Evolutionary conservation across 768 basidiomycete genomes (phyloP).

Genomic region (Strobilomyces dryophilus): DNA sequence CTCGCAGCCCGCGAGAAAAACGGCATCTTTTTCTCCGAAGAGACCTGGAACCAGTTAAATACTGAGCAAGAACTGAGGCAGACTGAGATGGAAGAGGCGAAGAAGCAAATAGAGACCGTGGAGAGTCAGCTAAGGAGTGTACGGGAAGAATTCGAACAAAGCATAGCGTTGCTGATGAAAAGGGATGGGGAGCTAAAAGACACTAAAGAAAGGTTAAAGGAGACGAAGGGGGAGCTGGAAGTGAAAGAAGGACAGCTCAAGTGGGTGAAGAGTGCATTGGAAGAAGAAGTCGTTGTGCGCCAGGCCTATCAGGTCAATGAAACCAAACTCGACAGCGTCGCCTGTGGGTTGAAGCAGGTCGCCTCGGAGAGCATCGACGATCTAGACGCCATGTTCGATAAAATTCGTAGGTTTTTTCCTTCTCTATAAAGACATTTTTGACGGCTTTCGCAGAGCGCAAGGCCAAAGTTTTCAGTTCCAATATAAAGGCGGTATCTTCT

Average conservation of each 20-base stretch:
- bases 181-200: constrained; percentile 72
- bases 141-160: constrained; percentile 89
- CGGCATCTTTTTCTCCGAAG: constrained; percentile 90
- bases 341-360: constrained; percentile 59
- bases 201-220: constrained; percentile 52
- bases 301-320: constrained; percentile 79
- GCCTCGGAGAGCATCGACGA: constrained; percentile 69
- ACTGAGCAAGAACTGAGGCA: constrained; percentile 72
- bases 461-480: constrained; percentile 54
- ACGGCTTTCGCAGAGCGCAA: constrained; percentile 60
- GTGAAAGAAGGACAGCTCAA: constrained; percentile 56
- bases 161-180: constrained; percentile 69
- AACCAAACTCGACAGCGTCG: constrained; percentile 63
- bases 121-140: constrained; percentile 76
- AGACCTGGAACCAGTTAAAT: constrained; percentile 82
- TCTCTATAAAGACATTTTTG: neutral
- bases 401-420: constrained; percentile 59
- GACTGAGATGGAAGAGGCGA: constrained; percentile 79
- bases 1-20: constrained; percentile 93
- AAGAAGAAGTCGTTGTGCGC: constrained; percentile 77
- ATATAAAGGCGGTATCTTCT: constrained; percentile 58
- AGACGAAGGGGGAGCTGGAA: constrained; percentile 48
- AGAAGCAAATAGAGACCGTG: constrained; percentile 77
- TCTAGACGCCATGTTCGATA: constrained; percentile 68
- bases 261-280: constrained; percentile 53